Percentiles rank a stretch among this genome's conserved stretches.
Conservation (phyloP, 2,329 filamentous ascomycete species). For the Fusarium agapanthi region DNA sequence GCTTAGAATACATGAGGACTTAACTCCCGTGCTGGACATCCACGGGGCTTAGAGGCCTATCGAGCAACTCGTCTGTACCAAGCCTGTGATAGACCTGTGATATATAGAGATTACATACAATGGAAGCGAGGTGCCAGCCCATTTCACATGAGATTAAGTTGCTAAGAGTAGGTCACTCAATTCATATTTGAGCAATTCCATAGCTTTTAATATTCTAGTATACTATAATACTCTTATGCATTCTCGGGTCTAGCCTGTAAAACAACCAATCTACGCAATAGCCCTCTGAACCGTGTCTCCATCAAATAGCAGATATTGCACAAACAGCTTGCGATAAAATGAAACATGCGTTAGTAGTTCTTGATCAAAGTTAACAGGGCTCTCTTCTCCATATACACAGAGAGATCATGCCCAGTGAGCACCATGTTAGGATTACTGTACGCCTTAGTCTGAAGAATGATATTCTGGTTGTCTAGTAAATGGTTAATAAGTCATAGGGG, state of each 20-base stretch:
- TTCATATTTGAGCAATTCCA: too few relatives aligned
- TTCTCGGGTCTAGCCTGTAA: rapidly evolving
- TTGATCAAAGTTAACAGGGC: not conserved
- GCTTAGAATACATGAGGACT: rapidly evolving
- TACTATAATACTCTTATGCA: rapidly evolving
- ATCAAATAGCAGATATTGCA: rapidly evolving
- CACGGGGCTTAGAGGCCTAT: not conserved
- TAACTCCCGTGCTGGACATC: rapidly evolving
- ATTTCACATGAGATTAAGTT: rapidly evolving
- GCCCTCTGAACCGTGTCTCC: rapidly evolving
- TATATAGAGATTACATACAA: rapidly evolving
- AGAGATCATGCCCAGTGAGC: not conserved
- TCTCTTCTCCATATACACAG: not conserved
- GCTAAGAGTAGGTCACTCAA: not conserved
- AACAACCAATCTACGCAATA: rapidly evolving
- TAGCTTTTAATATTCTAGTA: too few relatives aligned
- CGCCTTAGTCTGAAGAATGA: not conserved
- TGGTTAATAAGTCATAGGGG: rapidly evolving
- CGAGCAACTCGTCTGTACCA: rapidly evolving
- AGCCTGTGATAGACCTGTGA: rapidly evolving
- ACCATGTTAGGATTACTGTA: not conserved
- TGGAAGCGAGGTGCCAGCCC: rapidly evolving
- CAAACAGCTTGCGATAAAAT: rapidly evolving
- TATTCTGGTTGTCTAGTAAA: not conserved
- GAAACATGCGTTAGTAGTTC: not conserved